Base-by-base conservation (phyloP, 1,284 basidiomycete species). In the Amylostereum chailletii region DNA sequence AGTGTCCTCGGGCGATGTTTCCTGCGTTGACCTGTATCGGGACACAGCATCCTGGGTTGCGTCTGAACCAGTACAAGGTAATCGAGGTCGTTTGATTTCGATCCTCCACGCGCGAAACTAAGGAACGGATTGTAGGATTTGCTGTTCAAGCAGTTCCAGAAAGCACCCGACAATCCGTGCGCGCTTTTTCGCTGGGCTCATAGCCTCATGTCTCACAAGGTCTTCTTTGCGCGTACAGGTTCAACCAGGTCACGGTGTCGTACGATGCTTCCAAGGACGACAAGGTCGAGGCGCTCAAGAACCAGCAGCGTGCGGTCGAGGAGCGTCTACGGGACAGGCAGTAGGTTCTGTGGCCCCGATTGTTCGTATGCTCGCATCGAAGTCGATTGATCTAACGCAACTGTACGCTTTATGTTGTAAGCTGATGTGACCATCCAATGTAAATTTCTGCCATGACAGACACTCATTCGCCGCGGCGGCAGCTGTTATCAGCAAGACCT, bases 181-280 rank as follows among this genome's bases (percentile, higher is more conserved):
- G 83, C 62, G 5, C 10, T 43, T n/a, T 19, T 44, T 45, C 19
- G 30, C 10, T 5, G 10, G n/a, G 39, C 3, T 34, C 11, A 34
- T 32, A n/a, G 46, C 5, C 10, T 11, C 34, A 50, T 52, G 46
- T 27, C 26, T 34, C 31, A n/a, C 36, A 34, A 38, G 44, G 36
- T 33, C 32, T 46, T 40, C 48, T 46, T 33, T 48, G n/a, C 26
- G 27, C 30, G 36, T 40, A 34, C 58, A 93, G 90, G 54, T 85
- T 89, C 73, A 94, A 94, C 65, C 91, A 93, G 67, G 72, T 71
- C 2, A 76, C 76, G 3, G 77, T 95, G 19, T 66, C 83, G 0
- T 90, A 91, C 66, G 86, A 94, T 58, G 89, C 90, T 0, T 73
- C 74, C 36, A 91, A 92, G 74, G 88, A 89, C 7, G 89, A 91